Percentiles rank a stretch among this genome's conserved stretches.
phyloP scores from a whole-genome alignment of 1,139 yeast genomes.

The Zygosaccharomyces pseudobailii region DNA sequence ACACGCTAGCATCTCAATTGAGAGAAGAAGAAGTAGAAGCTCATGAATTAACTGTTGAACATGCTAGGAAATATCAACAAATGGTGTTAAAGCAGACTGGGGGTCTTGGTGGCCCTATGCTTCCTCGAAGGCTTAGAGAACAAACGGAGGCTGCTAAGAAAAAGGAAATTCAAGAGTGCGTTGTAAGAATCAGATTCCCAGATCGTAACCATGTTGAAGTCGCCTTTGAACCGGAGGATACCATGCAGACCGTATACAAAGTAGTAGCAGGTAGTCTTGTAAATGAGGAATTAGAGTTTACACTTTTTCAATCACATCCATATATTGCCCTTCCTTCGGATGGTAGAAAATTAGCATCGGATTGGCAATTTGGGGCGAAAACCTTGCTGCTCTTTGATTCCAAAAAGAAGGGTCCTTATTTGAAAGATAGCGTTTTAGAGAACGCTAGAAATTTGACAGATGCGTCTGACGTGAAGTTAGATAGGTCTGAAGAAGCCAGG shows the following conservation, averaged over 20 bases:
- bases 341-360: slow-evolving; percentile 18
- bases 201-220: slow-evolving; percentile 49
- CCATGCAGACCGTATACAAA: slow-evolving; percentile 40
- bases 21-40: slow-evolving; percentile 21
- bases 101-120: slow-evolving; percentile 24
- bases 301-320: slow-evolving; percentile 44
- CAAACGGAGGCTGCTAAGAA: slow-evolving; percentile 18
- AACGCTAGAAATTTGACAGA: slow-evolving; percentile 38
- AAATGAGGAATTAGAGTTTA: slow-evolving; percentile 36
- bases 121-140: slow-evolving; percentile 35
- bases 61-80: slow-evolving; percentile 50
- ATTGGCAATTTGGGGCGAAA: slow-evolving; percentile 32
- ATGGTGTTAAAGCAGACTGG: slow-evolving; percentile 41
- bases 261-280: slow-evolving; percentile 32
- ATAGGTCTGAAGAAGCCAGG: slow-evolving; percentile 3
- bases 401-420: slow-evolving; percentile 18
- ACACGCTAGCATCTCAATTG: slow-evolving; percentile 8
- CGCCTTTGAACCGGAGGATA: slow-evolving; percentile 39
- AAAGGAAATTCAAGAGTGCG: slow-evolving; percentile 27
- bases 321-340: slow-evolving; percentile 34
- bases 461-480: slow-evolving; percentile 40
- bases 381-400: slow-evolving; percentile 34
- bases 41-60: slow-evolving; percentile 49
- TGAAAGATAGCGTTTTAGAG: slow-evolving; percentile 34
- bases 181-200: slow-evolving; percentile 50